Evolutionary conservation across 805 yeast species (phyloP).

Genomic region (Candida anglica): DNA sequence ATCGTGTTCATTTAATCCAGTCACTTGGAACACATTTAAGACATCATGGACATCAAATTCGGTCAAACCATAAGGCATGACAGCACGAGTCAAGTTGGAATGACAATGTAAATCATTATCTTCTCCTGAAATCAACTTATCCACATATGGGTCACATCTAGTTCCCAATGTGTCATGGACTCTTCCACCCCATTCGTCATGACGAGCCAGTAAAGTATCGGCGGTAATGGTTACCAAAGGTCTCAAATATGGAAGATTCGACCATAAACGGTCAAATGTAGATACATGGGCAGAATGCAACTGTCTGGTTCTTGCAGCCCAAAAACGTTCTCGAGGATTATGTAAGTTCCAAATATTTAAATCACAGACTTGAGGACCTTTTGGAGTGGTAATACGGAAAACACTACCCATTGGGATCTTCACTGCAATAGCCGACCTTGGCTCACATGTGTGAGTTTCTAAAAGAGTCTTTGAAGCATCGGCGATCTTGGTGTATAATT

Average conservation of each 20-base stretch:
- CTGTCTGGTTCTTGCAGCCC: conserved; percentile 70
- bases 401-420: conserved; percentile 58
- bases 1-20: conserved; percentile 62
- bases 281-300: conserved; percentile 61
- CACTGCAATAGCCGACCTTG: conserved; percentile 59
- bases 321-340: conserved; percentile 60
- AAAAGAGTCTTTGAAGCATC: conserved; percentile 39
- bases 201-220: conserved; percentile 52
- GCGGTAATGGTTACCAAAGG: conserved; percentile 63
- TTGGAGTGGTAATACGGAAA: conserved; percentile 58
- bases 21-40: conserved; percentile 64
- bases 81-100: conserved; percentile 57
- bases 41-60: conserved; percentile 70
- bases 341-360: conserved; percentile 60
- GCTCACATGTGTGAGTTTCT: conserved; percentile 42
- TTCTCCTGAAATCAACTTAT: conserved; percentile 58
- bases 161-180: conserved; percentile 66
- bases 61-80: conserved; percentile 56
- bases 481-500: conserved; percentile 44
- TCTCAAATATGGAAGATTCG: conserved; percentile 59
- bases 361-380: conserved; percentile 72
- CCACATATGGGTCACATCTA: conserved; percentile 68
- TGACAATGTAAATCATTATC: conserved; percentile 68
- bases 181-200: conserved; percentile 63
- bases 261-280: conserved; percentile 61